A percentile compares a stretch with the other conserved stretches of the same genome.
Evolutionary conservation across 306 rosid genomes (phyloP).

Genomic region (Quercus bicolor): DNA sequence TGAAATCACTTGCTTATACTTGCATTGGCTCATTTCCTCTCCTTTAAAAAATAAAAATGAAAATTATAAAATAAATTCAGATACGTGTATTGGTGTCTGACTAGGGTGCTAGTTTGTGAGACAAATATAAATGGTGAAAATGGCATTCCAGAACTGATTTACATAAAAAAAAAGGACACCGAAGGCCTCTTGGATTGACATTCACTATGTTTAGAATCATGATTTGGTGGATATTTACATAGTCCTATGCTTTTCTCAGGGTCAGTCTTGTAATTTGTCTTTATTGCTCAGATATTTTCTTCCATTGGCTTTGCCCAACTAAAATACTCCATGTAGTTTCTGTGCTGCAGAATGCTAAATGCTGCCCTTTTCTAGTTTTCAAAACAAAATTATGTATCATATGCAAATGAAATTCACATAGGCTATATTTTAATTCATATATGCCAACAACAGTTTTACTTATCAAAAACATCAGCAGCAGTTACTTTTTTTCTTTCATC

Average conservation of each 20-base stretch:
- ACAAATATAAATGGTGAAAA: background rate
- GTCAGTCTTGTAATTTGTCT: background rate
- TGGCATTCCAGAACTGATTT: background rate
- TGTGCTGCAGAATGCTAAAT: background rate
- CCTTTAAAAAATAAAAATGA: background rate
- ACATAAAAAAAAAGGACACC: too few species aligned
- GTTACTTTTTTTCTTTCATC: constrained; percentile 15
- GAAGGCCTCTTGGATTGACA: background rate
- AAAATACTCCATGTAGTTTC: background rate
- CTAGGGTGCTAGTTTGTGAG: background rate
- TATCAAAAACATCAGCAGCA: constrained; percentile 3
- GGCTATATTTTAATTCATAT: background rate
- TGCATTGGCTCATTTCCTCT: background rate
- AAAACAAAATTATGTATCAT: background rate
- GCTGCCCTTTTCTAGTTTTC: constrained; percentile 11
- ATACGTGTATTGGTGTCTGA: background rate
- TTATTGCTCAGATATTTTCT: background rate
- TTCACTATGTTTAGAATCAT: background rate
- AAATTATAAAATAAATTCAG: background rate
- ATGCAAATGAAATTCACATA: constrained; percentile 12
- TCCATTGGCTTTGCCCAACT: background rate
- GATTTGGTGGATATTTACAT: background rate
- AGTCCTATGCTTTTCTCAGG: background rate
- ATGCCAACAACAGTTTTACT: too few species aligned
- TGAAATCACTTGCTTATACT: background rate